These are phyloP conservation scores for Ogataea neopini DNA, from an alignment of 805 yeast genomes.

Conservation along the genomic window DNA sequence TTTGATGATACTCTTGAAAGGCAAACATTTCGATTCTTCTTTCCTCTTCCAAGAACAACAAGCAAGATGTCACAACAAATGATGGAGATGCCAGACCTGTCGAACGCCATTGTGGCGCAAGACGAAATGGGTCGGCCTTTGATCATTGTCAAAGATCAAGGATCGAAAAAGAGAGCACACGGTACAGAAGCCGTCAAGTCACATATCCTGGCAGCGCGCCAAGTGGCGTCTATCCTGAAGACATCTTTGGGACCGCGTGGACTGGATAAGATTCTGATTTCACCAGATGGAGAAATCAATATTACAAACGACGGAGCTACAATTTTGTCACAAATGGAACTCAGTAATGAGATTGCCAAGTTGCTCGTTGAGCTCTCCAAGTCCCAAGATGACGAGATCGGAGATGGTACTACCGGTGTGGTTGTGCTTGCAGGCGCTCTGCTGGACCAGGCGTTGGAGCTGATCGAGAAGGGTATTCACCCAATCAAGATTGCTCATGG, in stretches of 20 bases:
- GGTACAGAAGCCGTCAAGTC: conserved; percentile 82
- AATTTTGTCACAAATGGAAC: conserved; percentile 91
- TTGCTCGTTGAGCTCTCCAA: conserved; percentile 88
- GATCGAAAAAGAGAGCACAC: conserved; percentile 54
- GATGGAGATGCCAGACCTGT: conserved; percentile 80
- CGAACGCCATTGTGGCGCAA: conserved; percentile 98
- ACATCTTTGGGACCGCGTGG: conserved; percentile 98
- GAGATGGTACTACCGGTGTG: conserved; percentile 99
- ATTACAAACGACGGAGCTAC: conserved; percentile 99
- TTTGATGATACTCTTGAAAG: background rate
- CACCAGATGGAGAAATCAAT: conserved; percentile 97
- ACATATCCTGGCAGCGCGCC: conserved; percentile 91
- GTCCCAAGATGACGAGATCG: conserved; percentile 97
- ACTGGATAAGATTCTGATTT: conserved; percentile 90
- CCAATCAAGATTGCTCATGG: conserved; percentile 98
- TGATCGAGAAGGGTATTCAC: conserved; percentile 95
- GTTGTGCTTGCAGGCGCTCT: conserved; percentile 95
- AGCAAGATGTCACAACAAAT: conserved; percentile 28
- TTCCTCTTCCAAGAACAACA: background rate
- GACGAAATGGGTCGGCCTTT: conserved; percentile 99
- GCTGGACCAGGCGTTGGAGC: conserved; percentile 89
- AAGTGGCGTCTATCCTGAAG: conserved; percentile 88
- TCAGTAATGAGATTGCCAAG: conserved; percentile 95
- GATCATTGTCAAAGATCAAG: conserved; percentile 87
- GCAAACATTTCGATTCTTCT: background rate